Percentiles rank a stretch among this genome's conserved stretches.
These are phyloP conservation scores for Annulohypoxylon nitens DNA, from an alignment of 495 filamentous ascomycete species.

Conservation along the genomic window DNA sequence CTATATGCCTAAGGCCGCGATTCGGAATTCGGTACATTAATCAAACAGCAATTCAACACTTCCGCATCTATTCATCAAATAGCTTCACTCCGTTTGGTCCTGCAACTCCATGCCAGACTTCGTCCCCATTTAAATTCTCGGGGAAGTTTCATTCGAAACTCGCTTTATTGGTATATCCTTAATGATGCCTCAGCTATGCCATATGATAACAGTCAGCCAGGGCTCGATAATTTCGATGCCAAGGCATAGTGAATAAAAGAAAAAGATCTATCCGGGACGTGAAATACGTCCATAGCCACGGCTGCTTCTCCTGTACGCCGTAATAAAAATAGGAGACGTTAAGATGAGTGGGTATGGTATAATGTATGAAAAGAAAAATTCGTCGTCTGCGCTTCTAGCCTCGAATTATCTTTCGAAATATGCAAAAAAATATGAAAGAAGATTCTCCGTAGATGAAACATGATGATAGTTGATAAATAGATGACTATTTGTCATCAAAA, in stretches of 20 bases:
- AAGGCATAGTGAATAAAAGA: constrained; percentile 21
- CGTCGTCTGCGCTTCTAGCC: constrained; percentile 35
- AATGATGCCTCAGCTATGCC: constrained; percentile 17
- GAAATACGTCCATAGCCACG: constrained; percentile 24
- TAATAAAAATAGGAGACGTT: constrained; percentile 26
- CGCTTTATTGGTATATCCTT: constrained; percentile 34
- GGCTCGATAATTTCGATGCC: constrained; percentile 16
- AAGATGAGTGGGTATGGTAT: constrained; percentile 44
- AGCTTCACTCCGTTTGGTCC: constrained; percentile 10
- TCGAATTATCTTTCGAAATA: constrained; percentile 32
- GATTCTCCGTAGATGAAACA: constrained; percentile 30
- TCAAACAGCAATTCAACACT: constrained; percentile 1
- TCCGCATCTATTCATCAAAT: constrained; percentile 21
- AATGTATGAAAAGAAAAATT: constrained; percentile 34
- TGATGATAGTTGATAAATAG: constrained; percentile 31
- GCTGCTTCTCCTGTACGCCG: constrained; percentile 28
- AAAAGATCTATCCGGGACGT: constrained; percentile 32
- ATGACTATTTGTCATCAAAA: constrained; percentile 28
- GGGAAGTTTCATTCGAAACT: constrained; percentile 16
- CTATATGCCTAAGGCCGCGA: background rate
- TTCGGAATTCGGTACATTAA: background rate
- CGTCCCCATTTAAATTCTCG: background rate
- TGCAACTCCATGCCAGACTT: constrained; percentile 11
- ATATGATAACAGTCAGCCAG: constrained; percentile 11
- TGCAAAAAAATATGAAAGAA: constrained; percentile 30